A percentile compares a stretch with the other conserved stretches of the same genome.
Conservation (phyloP, 805 yeast species). For the Hanseniaspora hatyaiensis region DNA sequence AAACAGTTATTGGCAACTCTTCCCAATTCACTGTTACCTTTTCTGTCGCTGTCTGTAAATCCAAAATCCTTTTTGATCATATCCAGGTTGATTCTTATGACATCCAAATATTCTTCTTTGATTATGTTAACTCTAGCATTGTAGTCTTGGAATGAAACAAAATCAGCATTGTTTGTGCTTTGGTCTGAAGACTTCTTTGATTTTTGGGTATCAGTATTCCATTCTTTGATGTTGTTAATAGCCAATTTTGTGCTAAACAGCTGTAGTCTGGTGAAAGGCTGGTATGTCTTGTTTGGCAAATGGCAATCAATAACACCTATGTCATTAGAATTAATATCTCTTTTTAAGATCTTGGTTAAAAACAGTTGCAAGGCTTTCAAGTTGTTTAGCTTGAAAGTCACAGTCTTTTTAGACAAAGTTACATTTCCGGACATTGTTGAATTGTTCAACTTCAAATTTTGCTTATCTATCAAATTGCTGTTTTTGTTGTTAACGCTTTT, state of each 20-base stretch:
- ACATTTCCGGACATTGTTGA: conserved; percentile 18
- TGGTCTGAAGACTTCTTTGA: background rate
- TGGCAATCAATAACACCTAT: conserved; percentile 4
- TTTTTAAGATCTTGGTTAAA: conserved; percentile 4
- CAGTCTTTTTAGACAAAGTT: conserved; percentile 11
- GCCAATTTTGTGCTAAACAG: conserved; percentile 8
- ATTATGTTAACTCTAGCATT: conserved; percentile 11
- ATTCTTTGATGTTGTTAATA: conserved; percentile 12
- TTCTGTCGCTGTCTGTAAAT: background rate
- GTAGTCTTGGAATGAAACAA: conserved; percentile 14
- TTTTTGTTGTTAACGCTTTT: conserved; percentile 18
- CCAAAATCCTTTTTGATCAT: conserved; percentile 15
- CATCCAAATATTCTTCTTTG: conserved; percentile 7
- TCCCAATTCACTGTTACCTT: conserved; percentile 14
- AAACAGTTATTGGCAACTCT: conserved; percentile 14
- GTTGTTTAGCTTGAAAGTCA: conserved; percentile 12
- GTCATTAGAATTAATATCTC: background rate
- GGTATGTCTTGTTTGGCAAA: conserved; percentile 6
- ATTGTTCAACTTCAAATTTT: conserved; percentile 15
- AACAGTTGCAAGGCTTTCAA: conserved; percentile 13
- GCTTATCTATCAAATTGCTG: conserved; percentile 28
- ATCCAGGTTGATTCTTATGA: conserved; percentile 8
- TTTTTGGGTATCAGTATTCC: background rate
- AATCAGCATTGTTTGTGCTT: background rate
- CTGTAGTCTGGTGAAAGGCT: conserved; percentile 13